These are phyloP conservation scores for Nicotiana paniculata DNA, from an alignment of 257 asterid genomes.

Conservation along the genomic window DNA sequence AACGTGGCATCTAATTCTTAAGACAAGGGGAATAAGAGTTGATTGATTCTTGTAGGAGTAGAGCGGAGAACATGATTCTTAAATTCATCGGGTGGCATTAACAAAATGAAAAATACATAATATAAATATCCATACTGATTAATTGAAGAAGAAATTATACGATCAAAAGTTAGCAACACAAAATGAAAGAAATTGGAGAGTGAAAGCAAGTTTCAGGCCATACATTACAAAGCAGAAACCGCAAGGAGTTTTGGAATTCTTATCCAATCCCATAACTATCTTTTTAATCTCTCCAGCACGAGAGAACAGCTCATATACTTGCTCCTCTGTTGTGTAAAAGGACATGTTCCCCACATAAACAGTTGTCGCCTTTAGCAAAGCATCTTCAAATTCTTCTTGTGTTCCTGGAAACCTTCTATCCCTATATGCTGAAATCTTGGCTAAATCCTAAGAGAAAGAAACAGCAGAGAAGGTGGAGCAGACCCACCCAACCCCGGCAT, in stretches of 20 bases:
- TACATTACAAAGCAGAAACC: conserved; percentile 93
- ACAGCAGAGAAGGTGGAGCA: neutral
- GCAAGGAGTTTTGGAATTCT: conserved; percentile 88
- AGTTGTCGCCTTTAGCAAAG: conserved; percentile 64
- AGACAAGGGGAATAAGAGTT: neutral
- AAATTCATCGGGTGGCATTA: neutral
- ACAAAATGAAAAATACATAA: neutral
- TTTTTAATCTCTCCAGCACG: conserved; percentile 93
- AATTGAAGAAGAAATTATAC: neutral
- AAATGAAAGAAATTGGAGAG: neutral
- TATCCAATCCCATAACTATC: conserved; percentile 95
- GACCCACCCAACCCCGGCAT: neutral
- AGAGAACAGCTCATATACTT: conserved; percentile 81
- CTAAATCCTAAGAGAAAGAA: conserved; percentile 52
- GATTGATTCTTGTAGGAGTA: neutral
- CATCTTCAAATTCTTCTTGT: conserved; percentile 86
- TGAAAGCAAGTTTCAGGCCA: conserved; percentile 18
- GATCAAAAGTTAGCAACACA: neutral
- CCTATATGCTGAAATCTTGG: conserved; percentile 78
- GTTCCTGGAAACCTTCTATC: conserved; percentile 90
- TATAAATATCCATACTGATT: neutral
- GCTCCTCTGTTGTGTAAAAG: conserved; percentile 96
- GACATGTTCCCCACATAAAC: conserved; percentile 91
- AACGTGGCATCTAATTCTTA: neutral
- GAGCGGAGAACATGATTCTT: neutral